Evolutionary conservation across 1,284 basidiomycete genomes (phyloP).

Genomic region (Malassezia caprae): DNA sequence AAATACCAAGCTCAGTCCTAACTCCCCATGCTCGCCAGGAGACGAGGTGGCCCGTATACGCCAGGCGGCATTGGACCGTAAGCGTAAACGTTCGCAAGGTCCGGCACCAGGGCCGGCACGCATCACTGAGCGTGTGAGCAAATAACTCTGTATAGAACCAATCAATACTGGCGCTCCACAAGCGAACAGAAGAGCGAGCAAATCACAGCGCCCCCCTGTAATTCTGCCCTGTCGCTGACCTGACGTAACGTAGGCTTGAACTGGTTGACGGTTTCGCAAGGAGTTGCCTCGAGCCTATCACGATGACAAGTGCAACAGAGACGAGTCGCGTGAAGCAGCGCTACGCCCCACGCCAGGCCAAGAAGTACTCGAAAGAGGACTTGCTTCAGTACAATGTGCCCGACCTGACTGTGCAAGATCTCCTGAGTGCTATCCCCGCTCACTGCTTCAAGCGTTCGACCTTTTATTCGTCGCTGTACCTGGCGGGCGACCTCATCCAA

Average conservation of each 20-base stretch:
- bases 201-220: background rate
- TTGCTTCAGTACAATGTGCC: conserved; percentile 58
- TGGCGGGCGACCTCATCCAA: conserved; percentile 66
- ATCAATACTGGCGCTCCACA: background rate
- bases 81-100: background rate
- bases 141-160: background rate
- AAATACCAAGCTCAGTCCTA: background rate
- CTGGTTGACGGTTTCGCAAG: background rate
- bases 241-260: background rate
- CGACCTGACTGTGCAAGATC: conserved; percentile 71
- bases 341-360: conserved; percentile 40
- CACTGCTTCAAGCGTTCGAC: conserved; percentile 91
- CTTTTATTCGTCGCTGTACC: conserved; percentile 68
- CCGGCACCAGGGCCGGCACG: background rate
- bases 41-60: conserved; percentile 5
- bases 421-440: conserved; percentile 73
- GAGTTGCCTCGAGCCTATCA: background rate
- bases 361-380: conserved; percentile 33
- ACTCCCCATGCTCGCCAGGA: background rate
- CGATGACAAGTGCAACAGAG: background rate
- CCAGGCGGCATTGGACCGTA: background rate
- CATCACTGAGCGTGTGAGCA: background rate
- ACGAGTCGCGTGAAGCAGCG: background rate
- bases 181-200: background rate
- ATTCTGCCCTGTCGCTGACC: background rate